These are phyloP conservation scores for Suillus variegatus DNA, from an alignment of 768 basidiomycete species.

Conservation along the genomic window DNA sequence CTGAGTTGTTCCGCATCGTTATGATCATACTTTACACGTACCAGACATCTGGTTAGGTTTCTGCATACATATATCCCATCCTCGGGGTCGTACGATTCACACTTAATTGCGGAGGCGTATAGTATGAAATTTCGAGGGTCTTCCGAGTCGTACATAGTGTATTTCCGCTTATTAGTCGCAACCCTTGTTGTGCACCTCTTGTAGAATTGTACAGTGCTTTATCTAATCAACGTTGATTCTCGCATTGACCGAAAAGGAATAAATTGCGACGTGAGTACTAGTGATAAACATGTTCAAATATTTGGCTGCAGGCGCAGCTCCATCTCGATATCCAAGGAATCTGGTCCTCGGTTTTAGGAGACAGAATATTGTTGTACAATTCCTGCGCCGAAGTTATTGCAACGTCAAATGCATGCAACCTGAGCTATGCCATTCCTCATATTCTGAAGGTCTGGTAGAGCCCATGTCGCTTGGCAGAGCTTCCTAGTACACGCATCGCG, in stretches of 20 bases:
- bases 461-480: not conserved
- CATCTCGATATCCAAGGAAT: no score
- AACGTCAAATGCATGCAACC: no score
- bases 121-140: constrained; percentile 18
- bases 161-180: constrained; percentile 5
- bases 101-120: constrained; percentile 14
- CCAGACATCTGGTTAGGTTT: constrained; percentile 28
- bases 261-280: no score
- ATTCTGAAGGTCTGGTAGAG: no score
- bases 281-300: no score
- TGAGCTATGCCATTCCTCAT: no score
- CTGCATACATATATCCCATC: constrained; percentile 14
- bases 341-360: no score
- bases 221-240: not conserved
- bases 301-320: no score
- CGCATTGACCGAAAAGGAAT: no score
- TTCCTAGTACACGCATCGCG: not conserved
- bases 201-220: not conserved
- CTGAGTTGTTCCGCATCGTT: not conserved
- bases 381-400: no score
- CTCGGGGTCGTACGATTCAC: constrained; percentile 9
- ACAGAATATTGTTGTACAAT: no score
- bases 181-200: not conserved
- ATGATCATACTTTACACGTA: constrained; percentile 14
- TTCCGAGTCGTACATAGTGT: constrained; percentile 6